A percentile compares a stretch with the other conserved stretches of the same genome.
Conservation (phyloP, 2,329 filamentous ascomycete species). For the Tolypocladium capitatum region DNA sequence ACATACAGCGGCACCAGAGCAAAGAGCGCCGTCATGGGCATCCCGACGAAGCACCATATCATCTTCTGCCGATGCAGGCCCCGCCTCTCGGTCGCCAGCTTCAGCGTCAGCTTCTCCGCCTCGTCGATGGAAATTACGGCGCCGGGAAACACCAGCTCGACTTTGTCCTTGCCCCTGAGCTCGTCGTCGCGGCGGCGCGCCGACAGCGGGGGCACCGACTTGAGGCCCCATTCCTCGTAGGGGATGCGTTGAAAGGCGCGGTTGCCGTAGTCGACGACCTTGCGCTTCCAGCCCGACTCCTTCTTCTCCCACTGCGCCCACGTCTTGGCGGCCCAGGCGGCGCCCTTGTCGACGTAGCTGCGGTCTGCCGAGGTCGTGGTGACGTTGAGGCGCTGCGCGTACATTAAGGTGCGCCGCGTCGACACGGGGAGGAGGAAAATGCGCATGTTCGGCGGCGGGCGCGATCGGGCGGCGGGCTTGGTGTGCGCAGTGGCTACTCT, state of each 20-base stretch:
- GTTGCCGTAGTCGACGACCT: constrained; percentile 78
- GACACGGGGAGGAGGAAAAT: constrained; percentile 90
- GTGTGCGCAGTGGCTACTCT: not conserved
- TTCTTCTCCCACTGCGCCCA: constrained; percentile 85
- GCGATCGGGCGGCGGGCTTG: not conserved
- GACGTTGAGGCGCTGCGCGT: constrained; percentile 64
- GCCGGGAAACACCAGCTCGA: constrained; percentile 65
- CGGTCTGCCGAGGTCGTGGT: constrained; percentile 33
- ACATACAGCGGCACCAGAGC: constrained; percentile 75
- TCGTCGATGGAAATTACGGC: constrained; percentile 51
- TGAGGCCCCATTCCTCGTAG: constrained; percentile 95
- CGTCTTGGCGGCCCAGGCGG: constrained; percentile 56
- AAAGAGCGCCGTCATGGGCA: constrained; percentile 75
- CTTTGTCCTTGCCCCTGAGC: constrained; percentile 45
- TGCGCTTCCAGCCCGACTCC: constrained; percentile 76
- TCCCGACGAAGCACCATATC: constrained; percentile 67
- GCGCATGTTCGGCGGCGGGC: constrained; percentile 50
- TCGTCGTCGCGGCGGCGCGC: constrained; percentile 51
- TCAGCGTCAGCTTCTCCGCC: constrained; percentile 52
- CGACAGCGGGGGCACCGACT: constrained; percentile 78
- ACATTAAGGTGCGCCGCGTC: constrained; percentile 79
- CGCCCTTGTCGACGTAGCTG: constrained; percentile 53
- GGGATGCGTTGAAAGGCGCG: constrained; percentile 73
- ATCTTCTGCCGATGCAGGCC: constrained; percentile 62
- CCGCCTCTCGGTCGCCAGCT: constrained; percentile 68